Percentiles rank a stretch among this genome's conserved stretches.
These are phyloP conservation scores for Thoreauomyces humboldtii DNA, from an alignment of 192 early-diverging fungal species.

Conservation along the genomic window DNA sequence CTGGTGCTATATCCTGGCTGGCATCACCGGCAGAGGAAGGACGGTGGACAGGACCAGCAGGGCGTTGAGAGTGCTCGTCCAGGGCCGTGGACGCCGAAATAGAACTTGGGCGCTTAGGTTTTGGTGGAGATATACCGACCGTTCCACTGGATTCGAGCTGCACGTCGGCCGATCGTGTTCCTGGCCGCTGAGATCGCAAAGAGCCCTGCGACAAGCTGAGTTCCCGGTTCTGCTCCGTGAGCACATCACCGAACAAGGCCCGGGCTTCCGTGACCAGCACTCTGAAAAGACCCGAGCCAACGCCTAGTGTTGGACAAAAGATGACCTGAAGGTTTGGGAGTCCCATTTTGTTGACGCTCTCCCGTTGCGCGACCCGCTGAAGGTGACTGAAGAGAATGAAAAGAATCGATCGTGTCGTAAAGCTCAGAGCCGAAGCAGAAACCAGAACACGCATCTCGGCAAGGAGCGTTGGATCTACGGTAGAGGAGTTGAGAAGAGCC, in stretches of 20 bases:
- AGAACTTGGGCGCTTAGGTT: not conserved
- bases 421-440: conserved; percentile 52
- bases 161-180: not conserved
- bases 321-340: conserved; percentile 92
- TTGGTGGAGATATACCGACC: not conserved
- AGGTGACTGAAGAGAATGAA: conserved; percentile 84
- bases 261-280: not conserved
- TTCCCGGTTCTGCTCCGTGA: not conserved
- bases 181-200: too few species aligned
- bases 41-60: not conserved
- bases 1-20: not conserved
- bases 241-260: not conserved
- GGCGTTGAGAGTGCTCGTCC: not conserved
- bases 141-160: not conserved
- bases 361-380: conserved; percentile 75
- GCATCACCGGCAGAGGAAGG: not conserved
- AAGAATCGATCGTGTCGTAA: conserved; percentile 83
- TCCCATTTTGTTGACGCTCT: conserved; percentile 88
- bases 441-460: not conserved
- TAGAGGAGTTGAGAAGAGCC: not conserved
- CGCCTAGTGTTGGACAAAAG: conserved; percentile 89
- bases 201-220: too few species aligned
- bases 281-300: conserved; percentile 34
- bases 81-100: not conserved
- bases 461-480: not conserved